These are phyloP conservation scores for Chiua virens DNA, from an alignment of 768 basidiomycete species.

Conservation along the genomic window DNA sequence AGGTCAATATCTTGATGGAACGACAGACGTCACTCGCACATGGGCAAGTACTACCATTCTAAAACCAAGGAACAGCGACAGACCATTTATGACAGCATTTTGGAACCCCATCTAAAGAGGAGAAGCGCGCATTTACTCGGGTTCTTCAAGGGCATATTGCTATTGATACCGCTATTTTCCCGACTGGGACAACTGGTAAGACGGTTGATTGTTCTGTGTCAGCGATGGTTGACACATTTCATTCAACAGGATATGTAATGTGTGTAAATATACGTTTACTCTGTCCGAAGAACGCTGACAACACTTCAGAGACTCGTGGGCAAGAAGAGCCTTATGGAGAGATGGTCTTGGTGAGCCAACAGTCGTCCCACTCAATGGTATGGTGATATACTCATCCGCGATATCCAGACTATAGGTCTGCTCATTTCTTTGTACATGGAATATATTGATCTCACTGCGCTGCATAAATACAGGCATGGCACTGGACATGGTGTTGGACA, in stretches of 20 bases:
- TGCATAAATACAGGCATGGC: constrained; percentile 58
- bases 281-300: not conserved
- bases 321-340: constrained; percentile 76
- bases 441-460: not conserved
- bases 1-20: constrained; percentile 90
- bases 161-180: constrained; percentile 84
- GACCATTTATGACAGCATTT: constrained; percentile 63
- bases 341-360: constrained; percentile 73
- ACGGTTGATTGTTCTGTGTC: not conserved
- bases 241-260: constrained; percentile 52
- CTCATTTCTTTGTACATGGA: not conserved
- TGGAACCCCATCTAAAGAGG: constrained; percentile 76
- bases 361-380: not conserved
- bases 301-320: constrained; percentile 68
- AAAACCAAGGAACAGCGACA: not conserved
- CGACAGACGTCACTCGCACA: constrained; percentile 92
- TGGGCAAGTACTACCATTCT: constrained; percentile 50
- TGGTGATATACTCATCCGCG: not conserved
- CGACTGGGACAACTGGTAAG: constrained; percentile 73
- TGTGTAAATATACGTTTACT: constrained; percentile 26
- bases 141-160: constrained; percentile 92
- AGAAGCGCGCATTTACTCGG: constrained; percentile 86
- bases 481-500: constrained; percentile 96
- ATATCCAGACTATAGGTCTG: constrained; percentile 55
- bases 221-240: not conserved